Evolutionary conservation across 139 green algal species (phyloP), one percentile per base, ranked within the genome.

Genomic region (Chlorokybus atmophyticus): DNA sequence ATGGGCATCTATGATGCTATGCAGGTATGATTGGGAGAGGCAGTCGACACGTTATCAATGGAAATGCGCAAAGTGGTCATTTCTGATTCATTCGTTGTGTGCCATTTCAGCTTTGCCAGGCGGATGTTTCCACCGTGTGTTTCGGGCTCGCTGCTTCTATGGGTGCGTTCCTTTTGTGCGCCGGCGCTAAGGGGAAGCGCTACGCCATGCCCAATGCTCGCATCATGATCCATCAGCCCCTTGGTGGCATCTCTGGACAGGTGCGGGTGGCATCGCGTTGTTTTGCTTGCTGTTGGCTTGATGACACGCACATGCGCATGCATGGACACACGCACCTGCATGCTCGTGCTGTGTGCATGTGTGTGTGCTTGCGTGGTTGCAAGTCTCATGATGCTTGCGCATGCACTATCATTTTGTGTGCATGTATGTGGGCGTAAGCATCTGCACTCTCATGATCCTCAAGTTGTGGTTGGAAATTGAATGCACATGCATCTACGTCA

Each of bases 161-260:
- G 92, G 92, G 92, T 7, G 92, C 92, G 0, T 99, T 99, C 67
- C 75, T 99, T 44, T 78, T 99, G 62, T 77, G 83, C 8, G 85
- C 90, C 0, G 91, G 91, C 54, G 69, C 78, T 53, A 83, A 82
- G 42, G 87, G 87, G 58, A 94, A 96, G 78, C 76, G 91, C n/a
- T 82, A 87, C 70, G 85, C 74, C 50, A 97, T 99, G 92, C 92
- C 92, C 32, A 98, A 98, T 73, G 70, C 85, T 3, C 80, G 92
- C 59, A 95, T 99, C 73, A 99, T 99, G 92, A 98, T 99, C 68
- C 92, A 99, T 71, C 92, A 99, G 79, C 92, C 92, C 1, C 83
- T 99, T 32, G 92, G 91, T 51, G 91, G 91, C 4, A 88, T 88
- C n/a, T 83, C 68, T 39, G 92, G 92, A 2, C 62, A 14, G 48